Evolutionary conservation across 108 stramenopile species (phyloP).

Genomic region (Fragilariopsis cylindrus): DNA sequence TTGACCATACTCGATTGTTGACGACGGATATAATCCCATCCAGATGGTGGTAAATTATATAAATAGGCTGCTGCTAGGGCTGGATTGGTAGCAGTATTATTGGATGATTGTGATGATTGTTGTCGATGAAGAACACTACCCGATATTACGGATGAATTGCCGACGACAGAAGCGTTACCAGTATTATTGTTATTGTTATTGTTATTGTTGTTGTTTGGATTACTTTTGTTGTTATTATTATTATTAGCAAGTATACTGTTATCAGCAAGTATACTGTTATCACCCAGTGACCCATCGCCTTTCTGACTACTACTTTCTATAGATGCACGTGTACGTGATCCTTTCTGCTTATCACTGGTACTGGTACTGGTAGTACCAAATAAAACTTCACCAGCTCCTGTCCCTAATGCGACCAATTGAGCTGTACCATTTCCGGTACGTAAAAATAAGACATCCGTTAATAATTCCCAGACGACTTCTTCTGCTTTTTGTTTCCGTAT

Average conservation of each 20-base stretch:
- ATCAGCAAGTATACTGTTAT: neutral
- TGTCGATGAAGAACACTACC: neutral
- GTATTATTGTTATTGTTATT: neutral
- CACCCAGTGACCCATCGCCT: neutral
- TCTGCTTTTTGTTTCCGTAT: constrained; percentile 81
- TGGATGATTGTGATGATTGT: neutral
- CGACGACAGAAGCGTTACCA: neutral
- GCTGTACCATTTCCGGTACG: constrained; percentile 53
- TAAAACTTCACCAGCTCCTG: neutral
- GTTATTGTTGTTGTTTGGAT: neutral
- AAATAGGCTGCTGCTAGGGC: neutral
- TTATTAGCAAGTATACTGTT: neutral
- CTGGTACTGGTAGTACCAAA: neutral
- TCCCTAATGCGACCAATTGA: constrained; percentile 4
- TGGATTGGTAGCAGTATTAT: constrained; percentile 4
- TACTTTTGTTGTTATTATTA: neutral
- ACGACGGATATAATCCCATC: constrained; percentile 19
- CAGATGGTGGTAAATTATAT: constrained; percentile 15
- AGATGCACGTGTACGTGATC: neutral
- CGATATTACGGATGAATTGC: neutral
- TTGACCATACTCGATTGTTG: constrained; percentile 36
- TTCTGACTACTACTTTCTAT: constrained; percentile 2
- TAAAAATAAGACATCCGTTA: constrained; percentile 76
- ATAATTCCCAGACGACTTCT: constrained; percentile 82
- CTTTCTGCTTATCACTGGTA: neutral